Evolutionary conservation across 2,329 filamentous ascomycete genomes (phyloP).

Genomic region (Chrysoporthe puriensis): DNA sequence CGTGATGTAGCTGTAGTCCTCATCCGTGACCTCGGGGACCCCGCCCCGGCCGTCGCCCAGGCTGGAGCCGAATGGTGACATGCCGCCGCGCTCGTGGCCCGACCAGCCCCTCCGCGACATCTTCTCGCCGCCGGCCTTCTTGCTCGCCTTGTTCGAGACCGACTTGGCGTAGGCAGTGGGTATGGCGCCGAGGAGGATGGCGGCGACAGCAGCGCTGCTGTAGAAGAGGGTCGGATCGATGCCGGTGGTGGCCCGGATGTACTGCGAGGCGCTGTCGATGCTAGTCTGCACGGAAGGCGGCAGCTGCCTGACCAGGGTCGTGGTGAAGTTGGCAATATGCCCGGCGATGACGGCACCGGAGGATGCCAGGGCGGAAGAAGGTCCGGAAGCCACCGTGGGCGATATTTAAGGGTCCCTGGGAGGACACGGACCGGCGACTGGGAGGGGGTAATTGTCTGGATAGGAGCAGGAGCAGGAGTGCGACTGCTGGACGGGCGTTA

Average conservation of each 20-base stretch:
- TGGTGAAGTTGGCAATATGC: constrained; percentile 59
- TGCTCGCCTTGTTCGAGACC: constrained; percentile 32
- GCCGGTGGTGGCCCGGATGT: constrained; percentile 54
- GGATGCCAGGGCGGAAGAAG: constrained; percentile 58
- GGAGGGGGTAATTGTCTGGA: constrained; percentile 6
- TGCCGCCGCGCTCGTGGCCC: constrained; percentile 42
- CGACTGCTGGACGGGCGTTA: not conserved
- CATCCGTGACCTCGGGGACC: constrained; percentile 69
- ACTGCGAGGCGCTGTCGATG: constrained; percentile 58
- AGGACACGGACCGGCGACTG: constrained; percentile 40
- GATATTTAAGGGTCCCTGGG: constrained; percentile 45
- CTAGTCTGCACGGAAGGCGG: constrained; percentile 54
- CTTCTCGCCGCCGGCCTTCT: constrained; percentile 30
- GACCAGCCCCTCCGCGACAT: constrained; percentile 62
- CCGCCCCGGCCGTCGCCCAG: constrained; percentile 43
- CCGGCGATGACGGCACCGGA: constrained; percentile 57
- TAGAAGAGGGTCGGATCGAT: constrained; percentile 54
- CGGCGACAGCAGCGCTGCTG: constrained; percentile 53
- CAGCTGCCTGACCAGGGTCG: constrained; percentile 43
- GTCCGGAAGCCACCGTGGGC: constrained; percentile 65
- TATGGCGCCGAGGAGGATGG: constrained; percentile 53
- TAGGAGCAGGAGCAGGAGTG: not conserved
- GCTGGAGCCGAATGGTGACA: constrained; percentile 57
- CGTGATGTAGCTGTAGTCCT: constrained; percentile 84
- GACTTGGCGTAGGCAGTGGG: constrained; percentile 38